Conservation (phyloP, 305 asterid species). For the Plantago lanceolata region DNA sequence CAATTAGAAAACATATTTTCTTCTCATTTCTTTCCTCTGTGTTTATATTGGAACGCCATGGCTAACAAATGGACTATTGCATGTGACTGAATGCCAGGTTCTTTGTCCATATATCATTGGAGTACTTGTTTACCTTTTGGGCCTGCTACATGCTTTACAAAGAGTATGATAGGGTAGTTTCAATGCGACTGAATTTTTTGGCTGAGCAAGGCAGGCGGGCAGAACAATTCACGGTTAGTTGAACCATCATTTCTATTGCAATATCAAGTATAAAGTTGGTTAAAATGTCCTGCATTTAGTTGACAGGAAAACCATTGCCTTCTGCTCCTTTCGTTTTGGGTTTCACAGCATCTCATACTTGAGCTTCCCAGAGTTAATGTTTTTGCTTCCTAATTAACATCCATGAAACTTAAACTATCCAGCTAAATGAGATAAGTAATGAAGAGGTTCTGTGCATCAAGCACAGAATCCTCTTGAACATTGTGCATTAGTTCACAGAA, state of each 20-base stretch:
- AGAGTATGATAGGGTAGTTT: conserved; percentile 74
- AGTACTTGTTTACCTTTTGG: conserved; percentile 87
- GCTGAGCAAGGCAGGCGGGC: conserved; percentile 78
- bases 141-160: conserved; percentile 80
- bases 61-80: conserved; percentile 24
- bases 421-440: background rate
- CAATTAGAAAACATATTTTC: background rate
- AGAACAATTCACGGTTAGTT: conserved; percentile 87
- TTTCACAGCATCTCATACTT: background rate
- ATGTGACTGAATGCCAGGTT: conserved; percentile 63
- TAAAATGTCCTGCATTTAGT: conserved; percentile 2
- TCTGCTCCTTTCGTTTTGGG: conserved; percentile 4
- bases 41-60: conserved; percentile 4
- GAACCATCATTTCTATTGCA: conserved; percentile 12
- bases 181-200: conserved; percentile 71
- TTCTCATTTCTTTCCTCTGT: conserved; percentile 7
- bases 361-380: background rate
- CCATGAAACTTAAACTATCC: background rate
- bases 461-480: too few relatives aligned
- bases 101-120: conserved; percentile 81
- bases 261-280: background rate
- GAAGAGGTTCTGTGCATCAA: background rate
- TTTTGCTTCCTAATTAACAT: background rate
- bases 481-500: too few relatives aligned
- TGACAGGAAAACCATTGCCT: background rate